Base-by-base conservation (phyloP, 1,284 basidiomycete species). In the Irpex sp. region DNA sequence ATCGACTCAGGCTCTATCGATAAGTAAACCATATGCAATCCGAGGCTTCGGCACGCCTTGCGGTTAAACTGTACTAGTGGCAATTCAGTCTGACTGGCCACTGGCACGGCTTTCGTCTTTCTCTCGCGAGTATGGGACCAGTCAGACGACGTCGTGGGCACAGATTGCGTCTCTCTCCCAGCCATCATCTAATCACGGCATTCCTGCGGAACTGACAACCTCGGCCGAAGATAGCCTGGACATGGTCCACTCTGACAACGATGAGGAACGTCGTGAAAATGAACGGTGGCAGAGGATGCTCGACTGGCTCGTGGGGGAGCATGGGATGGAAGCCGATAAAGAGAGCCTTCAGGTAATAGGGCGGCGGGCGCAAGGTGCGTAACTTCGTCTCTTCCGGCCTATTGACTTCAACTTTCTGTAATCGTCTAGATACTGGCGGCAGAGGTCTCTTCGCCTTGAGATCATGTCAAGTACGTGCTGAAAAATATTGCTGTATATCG, bases 381-480 rank as follows among this genome's bases (percentile, higher is more conserved):
- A n/a, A 7, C 13, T 62, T 55, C 17, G 21, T 56, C 13, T 21
- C 26, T 44, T 51, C 56, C 8, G 5, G 13, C 34, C n/a, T 37
- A 13, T 21, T 48, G 51, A 60, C 31, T 21, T 8, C 19, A 48
- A 58, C 57, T 31, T n/a, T 19, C 34, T 26, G 34, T 55, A 54
- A 37, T 56, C 34, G 5, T 26, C 2, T n/a, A 90, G 88, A 83
- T 68, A 83, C 85, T 38, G 92, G 40, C 15, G 40, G 92, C 15
- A 80, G 87, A 74, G 92, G 92, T 8, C 78, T 95, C 31, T 90
- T 89, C 72, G 81, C 89, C 4, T 71, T 78, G 2, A 71, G 73
- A 49, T 66, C 78, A 38, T 80, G 85, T 65, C 70, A 76, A 47
- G 86, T 86, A 64, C 66, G 81, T 67, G 15, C 21, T 11, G 8